These are phyloP conservation scores for Epichloe elymi DNA, from an alignment of 2,329 filamentous ascomycete species.

Conservation along the genomic window DNA sequence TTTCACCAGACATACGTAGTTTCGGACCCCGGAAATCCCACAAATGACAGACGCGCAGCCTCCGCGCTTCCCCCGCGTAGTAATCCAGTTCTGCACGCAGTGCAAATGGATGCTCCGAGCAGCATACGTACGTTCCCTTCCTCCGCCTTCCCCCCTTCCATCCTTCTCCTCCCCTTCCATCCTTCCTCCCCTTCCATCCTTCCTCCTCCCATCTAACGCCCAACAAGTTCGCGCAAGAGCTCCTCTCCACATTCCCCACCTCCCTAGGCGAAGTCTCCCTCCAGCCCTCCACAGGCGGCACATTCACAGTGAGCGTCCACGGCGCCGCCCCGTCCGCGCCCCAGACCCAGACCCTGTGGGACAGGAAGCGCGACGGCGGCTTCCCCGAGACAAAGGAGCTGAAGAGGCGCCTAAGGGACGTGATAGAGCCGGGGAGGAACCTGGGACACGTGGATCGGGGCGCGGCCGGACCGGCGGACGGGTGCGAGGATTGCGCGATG, in stretches of 20 bases:
- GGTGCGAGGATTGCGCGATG: no score
- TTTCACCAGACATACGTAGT: no score
- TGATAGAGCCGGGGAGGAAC: conserved; percentile 64
- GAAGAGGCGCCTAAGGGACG: conserved; percentile 71
- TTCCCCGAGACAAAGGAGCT: conserved; percentile 88
- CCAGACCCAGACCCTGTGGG: conserved; percentile 48
- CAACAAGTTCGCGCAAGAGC: conserved; percentile 74
- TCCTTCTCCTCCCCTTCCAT: no score
- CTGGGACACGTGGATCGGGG: conserved; percentile 67
- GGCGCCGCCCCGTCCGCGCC: conserved; percentile 4
- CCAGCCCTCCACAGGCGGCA: conserved; percentile 70
- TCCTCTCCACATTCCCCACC: conserved; percentile 82
- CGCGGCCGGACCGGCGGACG: neutral
- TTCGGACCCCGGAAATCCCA: no score
- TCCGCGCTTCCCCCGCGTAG: conserved; percentile 29
- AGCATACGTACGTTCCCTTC: conserved; percentile 52
- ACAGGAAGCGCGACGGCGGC: conserved; percentile 72
- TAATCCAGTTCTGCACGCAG: conserved; percentile 88
- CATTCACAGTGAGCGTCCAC: conserved; percentile 61
- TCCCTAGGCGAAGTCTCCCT: conserved; percentile 78
- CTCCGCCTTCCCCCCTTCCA: no score
- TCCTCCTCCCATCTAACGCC: neutral
- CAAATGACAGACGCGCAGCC: neutral
- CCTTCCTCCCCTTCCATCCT: no score
- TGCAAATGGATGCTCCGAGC: conserved; percentile 86